Percentiles rank a stretch among this genome's conserved stretches.
These are phyloP conservation scores for Aspergillus fructus DNA, from an alignment of 2,329 filamentous ascomycete species.

Conservation along the genomic window DNA sequence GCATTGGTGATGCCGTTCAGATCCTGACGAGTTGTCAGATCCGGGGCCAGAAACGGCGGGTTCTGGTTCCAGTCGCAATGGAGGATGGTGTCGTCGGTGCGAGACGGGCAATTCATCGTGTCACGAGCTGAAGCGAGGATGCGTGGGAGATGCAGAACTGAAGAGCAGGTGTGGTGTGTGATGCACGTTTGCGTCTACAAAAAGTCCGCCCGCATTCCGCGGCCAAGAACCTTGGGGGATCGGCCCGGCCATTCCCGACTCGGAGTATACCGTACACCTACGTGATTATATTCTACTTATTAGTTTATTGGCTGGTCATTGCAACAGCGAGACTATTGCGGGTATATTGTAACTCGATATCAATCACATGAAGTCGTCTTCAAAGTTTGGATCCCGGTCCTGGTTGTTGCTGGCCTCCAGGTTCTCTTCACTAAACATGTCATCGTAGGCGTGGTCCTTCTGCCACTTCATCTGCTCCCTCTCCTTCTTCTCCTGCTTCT, in stretches of 20 bases:
- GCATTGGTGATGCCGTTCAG: conserved; percentile 57
- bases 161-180: background rate
- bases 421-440: conserved; percentile 80
- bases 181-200: background rate
- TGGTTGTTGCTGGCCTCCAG: conserved; percentile 80
- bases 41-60: conserved; percentile 50
- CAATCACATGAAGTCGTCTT: conserved; percentile 88
- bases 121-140: too few species aligned
- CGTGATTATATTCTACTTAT: too few species aligned
- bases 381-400: conserved; percentile 68
- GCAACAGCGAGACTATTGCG: background rate
- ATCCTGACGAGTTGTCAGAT: conserved; percentile 56
- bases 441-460: conserved; percentile 97
- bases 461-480: conserved; percentile 87
- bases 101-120: conserved; percentile 56
- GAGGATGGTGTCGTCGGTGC: conserved; percentile 50
- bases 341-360: background rate
- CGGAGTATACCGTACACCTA: background rate
- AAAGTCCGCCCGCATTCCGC: conserved; percentile 6
- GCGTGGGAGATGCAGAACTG: background rate
- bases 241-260: background rate
- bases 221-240: background rate
- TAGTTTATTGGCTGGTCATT: background rate
- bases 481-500: conserved; percentile 61
- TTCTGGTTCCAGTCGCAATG: conserved; percentile 57